These are phyloP conservation scores for Hawksworthiomyces lignivorus DNA, from an alignment of 2,329 filamentous ascomycete genomes.

Conservation along the genomic window DNA sequence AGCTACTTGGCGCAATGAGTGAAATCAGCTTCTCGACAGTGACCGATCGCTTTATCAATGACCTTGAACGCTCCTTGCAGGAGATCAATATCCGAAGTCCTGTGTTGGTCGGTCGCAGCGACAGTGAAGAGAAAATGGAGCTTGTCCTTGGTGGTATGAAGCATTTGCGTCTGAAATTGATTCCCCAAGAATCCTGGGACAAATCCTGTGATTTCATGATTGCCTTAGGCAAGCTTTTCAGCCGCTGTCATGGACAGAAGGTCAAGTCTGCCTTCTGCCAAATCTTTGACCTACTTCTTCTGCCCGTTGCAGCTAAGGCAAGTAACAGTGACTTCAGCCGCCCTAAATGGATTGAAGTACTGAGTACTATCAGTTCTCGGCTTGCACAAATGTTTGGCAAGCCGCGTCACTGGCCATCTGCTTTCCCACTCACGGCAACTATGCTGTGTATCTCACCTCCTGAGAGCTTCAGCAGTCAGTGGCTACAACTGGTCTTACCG, in stretches of 20 bases:
- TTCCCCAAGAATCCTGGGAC: slow-evolving; percentile 69
- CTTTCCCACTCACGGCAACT: slow-evolving; percentile 81
- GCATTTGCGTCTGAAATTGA: slow-evolving; percentile 69
- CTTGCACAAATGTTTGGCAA: slow-evolving; percentile 82
- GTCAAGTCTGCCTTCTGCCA: slow-evolving; percentile 95
- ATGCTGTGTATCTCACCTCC: slow-evolving; percentile 81
- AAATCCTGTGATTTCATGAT: slow-evolving; percentile 85
- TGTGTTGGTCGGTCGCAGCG: slow-evolving; percentile 46
- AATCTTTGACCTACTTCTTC: slow-evolving; percentile 75
- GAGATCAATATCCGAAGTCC: slow-evolving; percentile 66
- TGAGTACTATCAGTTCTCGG: slow-evolving; percentile 69
- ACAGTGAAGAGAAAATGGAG: slow-evolving; percentile 75
- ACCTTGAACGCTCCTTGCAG: slow-evolving; percentile 70
- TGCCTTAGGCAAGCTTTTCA: slow-evolving; percentile 72
- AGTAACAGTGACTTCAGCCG: slow-evolving; percentile 67
- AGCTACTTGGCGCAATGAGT: slow-evolving; percentile 93
- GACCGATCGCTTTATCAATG: slow-evolving; percentile 69
- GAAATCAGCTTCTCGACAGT: slow-evolving; percentile 83
- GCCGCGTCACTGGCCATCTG: slow-evolving; percentile 82
- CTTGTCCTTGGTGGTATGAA: slow-evolving; percentile 88
- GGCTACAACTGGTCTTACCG: slow-evolving; percentile 72
- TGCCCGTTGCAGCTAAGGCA: slow-evolving; percentile 78
- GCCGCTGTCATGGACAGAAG: slow-evolving; percentile 74
- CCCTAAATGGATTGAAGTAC: slow-evolving; percentile 79
- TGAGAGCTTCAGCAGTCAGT: slow-evolving; percentile 77